Base-by-base conservation (phyloP, 495 filamentous ascomycete genomes). In the Podospora anserina region DNA sequence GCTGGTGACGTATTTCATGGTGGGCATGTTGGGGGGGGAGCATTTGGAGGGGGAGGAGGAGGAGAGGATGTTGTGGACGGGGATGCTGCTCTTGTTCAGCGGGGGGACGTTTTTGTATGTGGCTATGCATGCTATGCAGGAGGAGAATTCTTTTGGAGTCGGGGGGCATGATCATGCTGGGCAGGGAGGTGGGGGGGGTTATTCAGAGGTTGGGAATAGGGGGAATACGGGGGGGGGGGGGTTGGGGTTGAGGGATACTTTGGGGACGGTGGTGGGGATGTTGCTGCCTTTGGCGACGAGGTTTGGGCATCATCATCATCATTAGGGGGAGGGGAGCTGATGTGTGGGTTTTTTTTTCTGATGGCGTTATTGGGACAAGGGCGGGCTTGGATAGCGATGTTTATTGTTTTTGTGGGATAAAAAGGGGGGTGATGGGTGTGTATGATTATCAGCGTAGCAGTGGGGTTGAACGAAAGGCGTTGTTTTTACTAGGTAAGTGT, bases 61-160 rank as follows among this genome's bases (percentile, higher is more conserved):
- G 30, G 83, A n/a, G n/a, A n/a, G 81, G 19, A 84, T 86, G 72
- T 98, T 92, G 91, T 94, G 92, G 83, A 99, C 96, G 2, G 95
- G 96, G 7, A 90, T 97, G 77, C 79, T 98, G 62, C 79, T 99
- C 15, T 79, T 98, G 27, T 99, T 99, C 76, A 96, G 92, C 16
- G 95, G 89, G 2, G 95, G 95, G 18, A 99, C 95, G 3, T 99
- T 99, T 77, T 81, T 99, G 92, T 98, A 99, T 75, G 95, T 99
- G 30, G 96, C 95, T 2, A 96, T 97, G 94, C 95, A 99, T 75
- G 92, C 93, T 3, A 97, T 98, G 93, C 92, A 94, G 75, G 93
- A 96, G 73, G 88, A 90, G 58, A 87, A 87, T 60, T 66, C 80
- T 63, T 70, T 82, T 61, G 54, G 75, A 66, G 39, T 5, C 3